These are phyloP conservation scores for Aspergillus niger DNA, from an alignment of 2,329 filamentous ascomycete species.

Conservation along the genomic window DNA sequence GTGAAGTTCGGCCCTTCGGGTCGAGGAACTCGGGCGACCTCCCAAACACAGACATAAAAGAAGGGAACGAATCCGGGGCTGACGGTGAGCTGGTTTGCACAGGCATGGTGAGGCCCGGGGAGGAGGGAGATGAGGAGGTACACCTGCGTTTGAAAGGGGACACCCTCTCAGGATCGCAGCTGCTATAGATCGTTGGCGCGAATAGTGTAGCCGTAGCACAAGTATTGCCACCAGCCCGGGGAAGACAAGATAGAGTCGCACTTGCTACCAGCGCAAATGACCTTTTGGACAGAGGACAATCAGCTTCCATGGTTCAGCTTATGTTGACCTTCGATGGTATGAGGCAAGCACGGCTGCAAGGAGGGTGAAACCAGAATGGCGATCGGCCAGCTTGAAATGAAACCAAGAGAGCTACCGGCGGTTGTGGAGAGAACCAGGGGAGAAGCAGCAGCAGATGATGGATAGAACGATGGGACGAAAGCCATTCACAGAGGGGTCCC, in stretches of 20 bases:
- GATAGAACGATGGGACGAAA: conserved; percentile 15
- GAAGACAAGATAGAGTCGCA: conserved; percentile 29
- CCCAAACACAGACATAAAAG: conserved; percentile 57
- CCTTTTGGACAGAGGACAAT: conserved; percentile 35
- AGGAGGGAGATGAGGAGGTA: conserved; percentile 20
- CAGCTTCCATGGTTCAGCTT: conserved; percentile 31
- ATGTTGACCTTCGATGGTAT: conserved; percentile 15
- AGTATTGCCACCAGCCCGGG: conserved; percentile 32
- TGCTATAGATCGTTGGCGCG: conserved; percentile 28
- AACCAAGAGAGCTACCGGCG: conserved; percentile 20
- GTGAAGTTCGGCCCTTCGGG: conserved; percentile 31
- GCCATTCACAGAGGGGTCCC: conserved; percentile 13
- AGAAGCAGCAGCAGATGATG: conserved; percentile 12
- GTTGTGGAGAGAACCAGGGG: conserved; percentile 12
- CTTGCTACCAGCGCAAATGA: conserved; percentile 48
- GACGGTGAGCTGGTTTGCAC: conserved; percentile 44
- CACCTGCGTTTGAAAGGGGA: conserved; percentile 35
- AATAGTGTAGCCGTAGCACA: conserved; percentile 21
- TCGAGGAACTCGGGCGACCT: conserved; percentile 28
- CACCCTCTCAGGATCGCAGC: conserved; percentile 31
- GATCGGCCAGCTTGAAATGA: conserved; percentile 27
- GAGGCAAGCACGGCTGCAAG: conserved; percentile 30
- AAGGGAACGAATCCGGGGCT: conserved; percentile 51
- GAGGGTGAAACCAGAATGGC: conserved; percentile 30
- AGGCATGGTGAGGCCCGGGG: conserved; percentile 36